Conservation (phyloP, 2,329 filamentous ascomycete species). For the Juglanconis oblonga region DNA sequence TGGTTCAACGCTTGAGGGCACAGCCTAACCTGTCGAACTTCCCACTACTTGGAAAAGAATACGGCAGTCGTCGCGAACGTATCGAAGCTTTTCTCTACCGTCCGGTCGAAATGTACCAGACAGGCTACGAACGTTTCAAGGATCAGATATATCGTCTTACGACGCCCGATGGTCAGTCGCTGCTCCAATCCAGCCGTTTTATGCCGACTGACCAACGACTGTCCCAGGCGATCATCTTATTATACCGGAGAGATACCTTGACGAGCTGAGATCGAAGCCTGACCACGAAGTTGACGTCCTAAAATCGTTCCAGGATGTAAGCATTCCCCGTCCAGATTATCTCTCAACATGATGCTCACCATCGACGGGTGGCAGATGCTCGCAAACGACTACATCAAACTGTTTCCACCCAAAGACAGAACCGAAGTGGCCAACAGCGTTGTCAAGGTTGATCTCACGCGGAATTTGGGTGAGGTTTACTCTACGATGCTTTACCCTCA, state of each 20-base stretch:
- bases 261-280: slow-evolving; percentile 26
- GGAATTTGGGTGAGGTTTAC: not conserved
- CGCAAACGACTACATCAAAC: slow-evolving; percentile 11
- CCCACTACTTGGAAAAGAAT: slow-evolving; percentile 9
- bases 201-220: not conserved
- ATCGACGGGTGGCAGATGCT: not conserved
- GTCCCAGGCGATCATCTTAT: slow-evolving; percentile 27
- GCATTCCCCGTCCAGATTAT: not conserved
- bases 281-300: slow-evolving; percentile 28
- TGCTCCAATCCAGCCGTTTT: not conserved
- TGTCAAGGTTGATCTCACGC: slow-evolving; percentile 6
- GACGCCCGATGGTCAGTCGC: slow-evolving; percentile 7
- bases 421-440: slow-evolving; percentile 12
- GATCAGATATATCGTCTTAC: slow-evolving; percentile 14
- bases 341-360: not conserved
- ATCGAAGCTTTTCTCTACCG: slow-evolving; percentile 1
- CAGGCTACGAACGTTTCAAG: slow-evolving; percentile 12
- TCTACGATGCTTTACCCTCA: rapidly evolving
- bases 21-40: not conserved
- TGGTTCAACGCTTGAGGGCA: not conserved
- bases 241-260: slow-evolving; percentile 24
- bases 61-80: slow-evolving; percentile 9
- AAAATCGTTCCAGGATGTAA: slow-evolving; percentile 19
- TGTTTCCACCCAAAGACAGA: slow-evolving; percentile 11
- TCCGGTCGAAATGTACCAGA: slow-evolving; percentile 6